A percentile compares a stretch with the other conserved stretches of the same genome.
These are phyloP conservation scores for Dactylellina parvicollis DNA, from an alignment of 2,329 filamentous ascomycete genomes.

Conservation along the genomic window DNA sequence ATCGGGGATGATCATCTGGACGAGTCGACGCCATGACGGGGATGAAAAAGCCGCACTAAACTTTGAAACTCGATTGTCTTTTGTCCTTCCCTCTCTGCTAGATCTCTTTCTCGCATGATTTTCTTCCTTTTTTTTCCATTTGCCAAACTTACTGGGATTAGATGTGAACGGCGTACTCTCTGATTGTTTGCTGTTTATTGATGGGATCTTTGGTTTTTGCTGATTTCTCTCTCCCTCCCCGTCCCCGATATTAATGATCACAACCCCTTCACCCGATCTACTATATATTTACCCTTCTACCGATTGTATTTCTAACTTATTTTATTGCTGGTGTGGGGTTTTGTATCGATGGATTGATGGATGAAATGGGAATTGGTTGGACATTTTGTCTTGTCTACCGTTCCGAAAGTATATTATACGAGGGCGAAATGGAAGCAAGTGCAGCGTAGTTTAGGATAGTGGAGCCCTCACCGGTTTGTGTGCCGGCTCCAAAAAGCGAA, in stretches of 20 bases:
- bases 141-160: conserved; percentile 9
- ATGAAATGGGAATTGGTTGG: too few relatives aligned
- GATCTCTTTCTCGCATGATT: background rate
- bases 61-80: background rate
- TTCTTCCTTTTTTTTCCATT: conserved; percentile 2
- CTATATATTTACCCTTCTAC: conserved; percentile 1
- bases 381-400: too few relatives aligned
- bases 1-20: conserved; percentile 47
- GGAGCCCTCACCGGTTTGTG: too few relatives aligned
- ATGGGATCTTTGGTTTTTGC: conserved; percentile 2
- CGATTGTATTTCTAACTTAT: conserved; percentile 9
- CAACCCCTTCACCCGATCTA: background rate
- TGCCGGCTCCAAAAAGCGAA: too few relatives aligned
- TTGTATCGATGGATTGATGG: background rate
- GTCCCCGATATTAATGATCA: background rate
- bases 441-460: too few relatives aligned
- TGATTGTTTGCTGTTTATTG: conserved; percentile 16
- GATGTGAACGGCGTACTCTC: conserved; percentile 40
- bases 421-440: too few relatives aligned
- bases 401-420: too few relatives aligned
- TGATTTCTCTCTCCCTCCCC: background rate
- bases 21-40: conserved; percentile 9
- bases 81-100: background rate
- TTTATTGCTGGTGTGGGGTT: background rate
- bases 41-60: background rate